Conservation (phyloP, 2,329 filamentous ascomycete genomes). For the Aspergillus unguis region DNA sequence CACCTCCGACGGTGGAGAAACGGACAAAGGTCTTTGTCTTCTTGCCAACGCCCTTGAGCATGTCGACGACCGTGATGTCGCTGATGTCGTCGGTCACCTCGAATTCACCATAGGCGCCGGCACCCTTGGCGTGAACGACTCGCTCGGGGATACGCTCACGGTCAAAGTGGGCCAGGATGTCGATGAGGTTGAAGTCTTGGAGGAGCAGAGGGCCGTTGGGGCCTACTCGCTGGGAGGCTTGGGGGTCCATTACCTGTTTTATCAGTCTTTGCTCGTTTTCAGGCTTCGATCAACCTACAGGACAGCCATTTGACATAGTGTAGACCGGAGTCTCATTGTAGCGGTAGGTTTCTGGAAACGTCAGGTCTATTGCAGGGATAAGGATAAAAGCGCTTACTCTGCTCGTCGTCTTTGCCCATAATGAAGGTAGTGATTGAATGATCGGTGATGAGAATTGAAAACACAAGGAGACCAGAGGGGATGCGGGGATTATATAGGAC, state of each 20-base stretch:
- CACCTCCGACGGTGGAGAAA: slow-evolving; percentile 73
- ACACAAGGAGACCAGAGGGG: background rate
- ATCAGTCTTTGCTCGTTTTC: slow-evolving; percentile 7
- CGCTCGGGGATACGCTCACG: slow-evolving; percentile 42
- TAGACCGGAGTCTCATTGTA: slow-evolving; percentile 59
- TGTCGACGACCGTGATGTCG: slow-evolving; percentile 46
- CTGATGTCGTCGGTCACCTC: slow-evolving; percentile 50
- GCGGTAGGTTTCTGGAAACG: slow-evolving; percentile 40
- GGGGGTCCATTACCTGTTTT: slow-evolving; percentile 48
- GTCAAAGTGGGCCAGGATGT: slow-evolving; percentile 51
- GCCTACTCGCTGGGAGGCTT: slow-evolving; percentile 54
- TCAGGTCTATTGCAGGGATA: background rate
- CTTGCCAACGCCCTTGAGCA: slow-evolving; percentile 62
- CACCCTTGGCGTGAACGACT: slow-evolving; percentile 44
- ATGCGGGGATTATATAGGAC: slow-evolving; percentile 9
- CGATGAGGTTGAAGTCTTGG: slow-evolving; percentile 65
- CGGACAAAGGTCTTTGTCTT: slow-evolving; percentile 64
- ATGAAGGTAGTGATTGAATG: slow-evolving; percentile 14
- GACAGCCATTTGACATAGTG: slow-evolving; percentile 59
- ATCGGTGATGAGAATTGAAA: background rate
- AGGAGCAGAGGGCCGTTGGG: slow-evolving; percentile 58
- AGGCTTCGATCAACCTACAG: slow-evolving; percentile 27
- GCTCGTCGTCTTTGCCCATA: slow-evolving; percentile 39
- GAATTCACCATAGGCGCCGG: slow-evolving; percentile 43
- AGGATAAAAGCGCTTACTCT: slow-evolving; percentile 21